Evolutionary conservation across 495 filamentous ascomycete species (phyloP), one percentile per base, ranked within the genome.

Genomic region (Hypoxylon cercidicola): DNA sequence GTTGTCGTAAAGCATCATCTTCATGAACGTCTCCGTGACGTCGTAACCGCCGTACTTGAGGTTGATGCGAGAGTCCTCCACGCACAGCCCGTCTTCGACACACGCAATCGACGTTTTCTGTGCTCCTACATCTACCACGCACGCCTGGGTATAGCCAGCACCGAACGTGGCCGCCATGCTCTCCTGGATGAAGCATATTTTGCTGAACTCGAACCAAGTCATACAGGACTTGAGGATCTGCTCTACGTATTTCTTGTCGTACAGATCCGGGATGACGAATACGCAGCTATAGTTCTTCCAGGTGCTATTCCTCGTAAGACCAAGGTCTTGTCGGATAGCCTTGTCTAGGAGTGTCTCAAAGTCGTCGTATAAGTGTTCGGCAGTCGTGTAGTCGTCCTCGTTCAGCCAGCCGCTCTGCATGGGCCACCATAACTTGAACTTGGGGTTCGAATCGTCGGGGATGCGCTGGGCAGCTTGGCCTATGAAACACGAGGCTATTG

Each of bases 21-120:
- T 95, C 68, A 96, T 82, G 65, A 99, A 96, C 0, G 91, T 90
- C 70, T 96, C 93, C 2, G 96, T 98, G 40, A 97, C 90, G 76
- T 99, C 95, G 48, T 82, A 84, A 1, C 95, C 96, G 46, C 95
- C 95, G 66, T 89, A 96, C 75, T 98, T 98, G 47, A 98, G 81
- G 71, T 98, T 99, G 62, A 99, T 82, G 25, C 85, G 74, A 4
- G 95, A 98, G 64, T 97, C 93, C 62, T 97, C 93, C 25, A 97
- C 80, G 73, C 90, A 93, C 82, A 99, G 90, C 11, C 95, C 95
- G 73, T 99, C 95, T 70, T 99, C 95, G 23, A 98, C 96, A 70
- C 95, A 99, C 68, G 93, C 93, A 35, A 99, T 92, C 1, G 96
- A 97, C 3, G 95, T 98, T 81, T 99, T 99, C 77, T 98, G 93